Evolutionary conservation across 495 filamentous ascomycete species (phyloP).

Genomic region (Penicillium flavigenum): DNA sequence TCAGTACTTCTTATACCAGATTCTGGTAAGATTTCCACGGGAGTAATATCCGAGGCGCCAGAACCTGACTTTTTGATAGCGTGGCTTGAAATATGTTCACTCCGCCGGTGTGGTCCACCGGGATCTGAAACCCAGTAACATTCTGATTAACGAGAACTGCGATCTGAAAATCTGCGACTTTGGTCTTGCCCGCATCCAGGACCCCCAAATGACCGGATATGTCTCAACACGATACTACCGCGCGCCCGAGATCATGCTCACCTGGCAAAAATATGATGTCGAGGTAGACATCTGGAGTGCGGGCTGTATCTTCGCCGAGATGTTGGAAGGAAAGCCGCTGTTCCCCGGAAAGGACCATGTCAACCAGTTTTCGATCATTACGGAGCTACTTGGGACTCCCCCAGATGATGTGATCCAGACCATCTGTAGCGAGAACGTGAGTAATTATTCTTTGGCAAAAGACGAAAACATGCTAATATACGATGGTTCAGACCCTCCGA

Average conservation of each 20-base stretch:
- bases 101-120: constrained; percentile 97
- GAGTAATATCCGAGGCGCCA: constrained; percentile 66
- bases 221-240: constrained; percentile 98
- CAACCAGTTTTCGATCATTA: constrained; percentile 99
- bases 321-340: constrained; percentile 96
- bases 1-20: constrained; percentile 99
- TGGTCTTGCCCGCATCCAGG: constrained; percentile 93
- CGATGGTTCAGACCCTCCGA: constrained; percentile 71
- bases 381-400: constrained; percentile 94
- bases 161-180: constrained; percentile 99
- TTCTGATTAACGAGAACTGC: constrained; percentile 98
- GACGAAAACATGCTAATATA: constrained; percentile 7
- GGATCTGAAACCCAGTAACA: constrained; percentile 97
- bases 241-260: constrained; percentile 99
- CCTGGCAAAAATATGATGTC: constrained; percentile 99
- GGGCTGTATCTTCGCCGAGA: constrained; percentile 98
- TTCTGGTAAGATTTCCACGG: constrained; percentile 61
- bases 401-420: constrained; percentile 98
- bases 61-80: constrained; percentile 74
- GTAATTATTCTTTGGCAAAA: constrained; percentile 23
- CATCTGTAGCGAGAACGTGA: constrained; percentile 96
- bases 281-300: constrained; percentile 99
- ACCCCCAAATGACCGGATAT: constrained; percentile 99
- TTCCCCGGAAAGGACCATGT: constrained; percentile 99
- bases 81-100: constrained; percentile 98